Conservation (phyloP, 768 basidiomycete species). For the Cystobasidium onofrii region DNA sequence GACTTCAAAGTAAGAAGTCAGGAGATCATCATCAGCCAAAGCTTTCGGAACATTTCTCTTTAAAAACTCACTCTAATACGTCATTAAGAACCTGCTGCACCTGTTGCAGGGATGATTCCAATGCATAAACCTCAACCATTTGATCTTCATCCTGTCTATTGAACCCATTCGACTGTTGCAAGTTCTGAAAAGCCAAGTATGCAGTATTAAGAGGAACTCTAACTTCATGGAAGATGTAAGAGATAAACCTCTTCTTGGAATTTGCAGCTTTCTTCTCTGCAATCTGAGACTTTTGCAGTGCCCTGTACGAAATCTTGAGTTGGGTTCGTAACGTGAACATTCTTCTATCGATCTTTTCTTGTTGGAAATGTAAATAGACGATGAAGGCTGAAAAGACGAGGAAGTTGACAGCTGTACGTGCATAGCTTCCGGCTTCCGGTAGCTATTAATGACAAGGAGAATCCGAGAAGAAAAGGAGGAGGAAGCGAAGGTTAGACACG, state of each 20-base stretch:
- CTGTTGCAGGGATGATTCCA: slow-evolving; percentile 72
- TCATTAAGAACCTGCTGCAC: slow-evolving; percentile 60
- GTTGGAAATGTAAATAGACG: slow-evolving; percentile 57
- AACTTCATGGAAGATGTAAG: slow-evolving; percentile 51
- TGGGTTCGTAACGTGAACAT: slow-evolving; percentile 52
- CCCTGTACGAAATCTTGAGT: slow-evolving; percentile 64
- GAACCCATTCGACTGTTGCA: slow-evolving; percentile 69
- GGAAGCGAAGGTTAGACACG: not conserved
- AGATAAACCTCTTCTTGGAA: slow-evolving; percentile 67
- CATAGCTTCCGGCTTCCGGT: not conserved
- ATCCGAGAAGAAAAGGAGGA: not conserved
- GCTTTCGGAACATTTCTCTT: too few relatives aligned
- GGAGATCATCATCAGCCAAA: too few relatives aligned
- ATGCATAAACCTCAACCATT: slow-evolving; percentile 77
- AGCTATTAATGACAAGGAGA: not conserved
- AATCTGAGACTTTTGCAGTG: slow-evolving; percentile 65
- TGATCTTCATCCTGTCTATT: slow-evolving; percentile 55
- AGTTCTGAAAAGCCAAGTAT: slow-evolving; percentile 75
- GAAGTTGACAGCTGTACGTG: slow-evolving; percentile 52
- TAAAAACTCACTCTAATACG: slow-evolving; percentile 41
- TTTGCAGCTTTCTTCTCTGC: slow-evolving; percentile 57
- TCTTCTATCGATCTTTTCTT: slow-evolving; percentile 49
- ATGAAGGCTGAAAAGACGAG: slow-evolving; percentile 71
- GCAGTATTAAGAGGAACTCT: slow-evolving; percentile 53
- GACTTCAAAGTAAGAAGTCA: slow-evolving; percentile 5